A percentile compares a stretch with the other conserved stretches of the same genome.
phyloP scores from a whole-genome alignment of 345 rosid species.

The Trapa bicornis region DNA sequence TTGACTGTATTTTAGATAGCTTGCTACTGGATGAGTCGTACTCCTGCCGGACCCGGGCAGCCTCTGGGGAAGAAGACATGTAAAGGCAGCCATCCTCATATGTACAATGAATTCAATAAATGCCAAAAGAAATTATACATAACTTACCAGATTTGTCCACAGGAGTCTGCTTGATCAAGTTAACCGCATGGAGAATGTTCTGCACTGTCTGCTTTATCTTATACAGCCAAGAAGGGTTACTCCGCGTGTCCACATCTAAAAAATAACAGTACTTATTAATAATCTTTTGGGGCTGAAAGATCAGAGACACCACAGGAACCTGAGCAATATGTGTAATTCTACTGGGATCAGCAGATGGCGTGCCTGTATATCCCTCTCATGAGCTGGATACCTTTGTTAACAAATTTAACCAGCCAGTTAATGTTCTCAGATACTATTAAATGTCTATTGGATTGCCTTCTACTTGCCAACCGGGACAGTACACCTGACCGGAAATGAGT shows the following conservation, averaged over 20 bases:
- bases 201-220: constrained; percentile 64
- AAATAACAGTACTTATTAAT: background rate
- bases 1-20: constrained; percentile 70
- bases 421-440: background rate
- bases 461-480: background rate
- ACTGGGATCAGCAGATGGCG: too few species aligned
- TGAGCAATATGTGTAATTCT: background rate
- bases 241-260: constrained; percentile 10
- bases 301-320: background rate
- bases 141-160: constrained; percentile 62
- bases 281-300: background rate
- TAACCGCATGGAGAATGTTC: constrained; percentile 62
- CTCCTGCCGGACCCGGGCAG: constrained; percentile 67
- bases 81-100: constrained; percentile 1
- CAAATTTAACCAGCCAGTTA: background rate
- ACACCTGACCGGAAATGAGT: background rate
- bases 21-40: constrained; percentile 67
- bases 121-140: background rate
- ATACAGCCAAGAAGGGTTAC: constrained; percentile 76
- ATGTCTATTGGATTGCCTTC: background rate
- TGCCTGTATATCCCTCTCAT: background rate
- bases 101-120: background rate
- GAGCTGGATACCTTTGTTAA: background rate
- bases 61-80: constrained; percentile 38
- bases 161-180: constrained; percentile 54